Conservation (phyloP, 2,329 filamentous ascomycete species). For the Exophiala sp. region DNA sequence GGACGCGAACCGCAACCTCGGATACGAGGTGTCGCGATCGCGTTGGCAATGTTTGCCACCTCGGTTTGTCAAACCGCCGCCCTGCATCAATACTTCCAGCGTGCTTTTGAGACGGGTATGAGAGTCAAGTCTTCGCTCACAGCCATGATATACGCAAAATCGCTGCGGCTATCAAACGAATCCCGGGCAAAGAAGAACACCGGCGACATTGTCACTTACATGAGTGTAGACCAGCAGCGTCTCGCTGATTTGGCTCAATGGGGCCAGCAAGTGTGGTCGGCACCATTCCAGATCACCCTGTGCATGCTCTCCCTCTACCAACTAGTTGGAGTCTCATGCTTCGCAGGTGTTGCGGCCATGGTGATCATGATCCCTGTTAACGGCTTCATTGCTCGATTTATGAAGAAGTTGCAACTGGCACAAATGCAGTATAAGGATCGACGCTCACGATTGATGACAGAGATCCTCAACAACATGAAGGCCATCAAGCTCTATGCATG, state of each 20-base stretch:
- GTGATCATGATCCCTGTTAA: constrained; percentile 96
- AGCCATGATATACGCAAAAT: constrained; percentile 87
- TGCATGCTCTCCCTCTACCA: constrained; percentile 96
- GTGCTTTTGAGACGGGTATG: constrained; percentile 93
- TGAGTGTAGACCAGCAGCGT: constrained; percentile 96
- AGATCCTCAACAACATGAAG: constrained; percentile 99
- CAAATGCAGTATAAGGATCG: constrained; percentile 99
- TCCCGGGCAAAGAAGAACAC: constrained; percentile 83
- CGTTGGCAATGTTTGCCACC: constrained; percentile 83
- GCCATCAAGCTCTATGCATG: constrained; percentile 98
- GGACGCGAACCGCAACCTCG: constrained; percentile 63
- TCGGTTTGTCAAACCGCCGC: constrained; percentile 81
- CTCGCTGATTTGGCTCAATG: constrained; percentile 93
- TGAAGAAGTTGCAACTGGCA: constrained; percentile 88
- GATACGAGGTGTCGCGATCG: constrained; percentile 78
- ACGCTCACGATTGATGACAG: constrained; percentile 85
- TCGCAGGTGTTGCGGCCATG: constrained; percentile 92
- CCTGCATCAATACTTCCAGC: constrained; percentile 96
- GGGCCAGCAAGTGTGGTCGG: constrained; percentile 91
- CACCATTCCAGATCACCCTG: constrained; percentile 89
- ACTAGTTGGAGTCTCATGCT: constrained; percentile 89
- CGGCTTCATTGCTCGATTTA: constrained; percentile 80
- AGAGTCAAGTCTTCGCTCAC: constrained; percentile 86
- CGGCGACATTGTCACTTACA: constrained; percentile 97
- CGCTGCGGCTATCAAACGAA: constrained; percentile 84